A percentile compares a stretch with the other conserved stretches of the same genome.
Conservation (phyloP, 345 rosid genomes). For the Melastoma malabathricum region DNA sequence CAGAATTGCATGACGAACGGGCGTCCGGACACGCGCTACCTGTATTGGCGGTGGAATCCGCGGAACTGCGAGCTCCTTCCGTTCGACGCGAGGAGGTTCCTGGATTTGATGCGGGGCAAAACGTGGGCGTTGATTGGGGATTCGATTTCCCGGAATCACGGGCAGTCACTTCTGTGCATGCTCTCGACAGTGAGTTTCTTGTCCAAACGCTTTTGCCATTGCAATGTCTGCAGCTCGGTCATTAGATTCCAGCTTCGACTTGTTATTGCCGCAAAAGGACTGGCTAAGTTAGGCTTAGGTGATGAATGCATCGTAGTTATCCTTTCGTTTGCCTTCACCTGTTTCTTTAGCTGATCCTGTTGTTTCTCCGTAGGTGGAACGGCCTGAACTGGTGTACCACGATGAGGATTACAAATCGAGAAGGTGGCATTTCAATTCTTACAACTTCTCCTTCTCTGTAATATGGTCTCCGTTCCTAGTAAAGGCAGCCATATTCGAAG, state of each 20-base stretch:
- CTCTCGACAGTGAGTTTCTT: constrained; percentile 45
- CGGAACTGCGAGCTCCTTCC: constrained; percentile 55
- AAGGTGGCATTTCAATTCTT: constrained; percentile 59
- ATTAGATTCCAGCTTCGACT: not conserved
- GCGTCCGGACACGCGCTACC: constrained; percentile 60
- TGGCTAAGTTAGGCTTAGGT: not conserved
- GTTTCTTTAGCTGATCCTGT: not conserved
- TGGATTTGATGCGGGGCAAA: constrained; percentile 63
- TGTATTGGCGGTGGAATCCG: constrained; percentile 89
- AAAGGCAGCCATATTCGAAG: constrained; percentile 83
- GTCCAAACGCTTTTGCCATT: not conserved
- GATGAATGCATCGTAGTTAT: not conserved
- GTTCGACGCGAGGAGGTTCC: constrained; percentile 53
- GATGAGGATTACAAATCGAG: constrained; percentile 66
- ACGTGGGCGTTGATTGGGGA: constrained; percentile 82
- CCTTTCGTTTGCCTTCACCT: not conserved
- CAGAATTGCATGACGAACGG: constrained; percentile 93
- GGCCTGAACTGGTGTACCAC: constrained; percentile 61
- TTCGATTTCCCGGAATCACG: constrained; percentile 91
- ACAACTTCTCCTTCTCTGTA: constrained; percentile 56
- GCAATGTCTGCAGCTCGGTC: constrained; percentile 3
- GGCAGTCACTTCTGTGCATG: constrained; percentile 78
- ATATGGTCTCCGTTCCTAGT: constrained; percentile 93
- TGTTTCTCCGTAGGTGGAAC: constrained; percentile 49
- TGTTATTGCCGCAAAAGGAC: not conserved